Percentiles rank a stretch among this genome's conserved stretches.
Conservation (phyloP, 106 monocot species). For the Acorus calamus region DNA sequence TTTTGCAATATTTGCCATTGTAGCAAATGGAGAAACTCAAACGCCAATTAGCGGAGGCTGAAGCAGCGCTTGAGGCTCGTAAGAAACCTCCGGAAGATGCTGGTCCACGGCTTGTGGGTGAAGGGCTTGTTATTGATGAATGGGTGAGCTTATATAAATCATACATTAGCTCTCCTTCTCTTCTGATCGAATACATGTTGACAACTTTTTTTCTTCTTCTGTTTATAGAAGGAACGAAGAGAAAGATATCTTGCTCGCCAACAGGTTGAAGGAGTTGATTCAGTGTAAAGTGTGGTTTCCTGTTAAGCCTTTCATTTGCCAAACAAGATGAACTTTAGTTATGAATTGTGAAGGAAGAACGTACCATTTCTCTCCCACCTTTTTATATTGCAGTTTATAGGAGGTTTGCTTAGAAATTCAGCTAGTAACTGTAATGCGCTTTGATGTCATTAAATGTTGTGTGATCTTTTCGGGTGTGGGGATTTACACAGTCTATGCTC, state of each 20-base stretch:
- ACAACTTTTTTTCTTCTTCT: background rate
- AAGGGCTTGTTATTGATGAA: conserved; percentile 84
- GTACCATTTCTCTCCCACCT: no score
- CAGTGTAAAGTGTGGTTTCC: conserved; percentile 13
- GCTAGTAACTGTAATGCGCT: no score
- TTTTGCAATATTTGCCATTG: background rate
- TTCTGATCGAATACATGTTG: background rate
- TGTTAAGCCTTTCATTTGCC: background rate
- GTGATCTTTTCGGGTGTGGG: no score
- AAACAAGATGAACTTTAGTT: no score
- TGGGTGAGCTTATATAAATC: conserved; percentile 34
- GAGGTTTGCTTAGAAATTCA: no score
- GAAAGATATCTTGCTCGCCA: conserved; percentile 48
- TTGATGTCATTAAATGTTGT: no score
- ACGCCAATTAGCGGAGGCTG: conserved; percentile 67
- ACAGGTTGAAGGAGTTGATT: conserved; percentile 39
- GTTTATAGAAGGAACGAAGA: conserved; percentile 43
- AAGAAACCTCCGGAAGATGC: conserved; percentile 67
- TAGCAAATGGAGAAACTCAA: conserved; percentile 78
- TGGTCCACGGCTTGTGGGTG: conserved; percentile 50
- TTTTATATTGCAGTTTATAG: no score
- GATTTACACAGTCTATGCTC: no score
- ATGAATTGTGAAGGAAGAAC: no score
- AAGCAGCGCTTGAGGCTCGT: conserved; percentile 64
- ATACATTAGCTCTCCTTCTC: background rate